These are phyloP conservation scores for Deakozyma indianensis DNA, from an alignment of 805 yeast genomes.

Conservation along the genomic window DNA sequence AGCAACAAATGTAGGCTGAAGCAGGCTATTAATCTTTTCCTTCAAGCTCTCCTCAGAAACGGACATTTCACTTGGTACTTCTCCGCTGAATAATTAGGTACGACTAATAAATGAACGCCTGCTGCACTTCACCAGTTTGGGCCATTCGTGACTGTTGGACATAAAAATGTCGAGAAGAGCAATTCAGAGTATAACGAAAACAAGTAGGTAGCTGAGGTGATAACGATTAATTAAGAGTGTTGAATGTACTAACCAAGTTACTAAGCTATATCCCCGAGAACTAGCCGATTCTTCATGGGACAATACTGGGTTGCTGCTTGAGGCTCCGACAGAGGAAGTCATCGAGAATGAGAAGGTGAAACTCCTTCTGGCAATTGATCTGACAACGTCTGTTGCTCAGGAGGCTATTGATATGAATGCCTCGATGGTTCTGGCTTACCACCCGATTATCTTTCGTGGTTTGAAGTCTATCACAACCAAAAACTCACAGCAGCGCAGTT, in stretches of 20 bases:
- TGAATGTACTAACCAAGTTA: constrained; percentile 5
- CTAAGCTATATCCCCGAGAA: constrained; percentile 51
- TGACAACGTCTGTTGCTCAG: constrained; percentile 68
- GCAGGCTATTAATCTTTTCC: constrained; percentile 34
- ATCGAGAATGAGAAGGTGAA: constrained; percentile 14
- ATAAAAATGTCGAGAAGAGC: constrained; percentile 26
- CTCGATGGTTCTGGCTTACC: constrained; percentile 67
- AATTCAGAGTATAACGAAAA: constrained; percentile 18
- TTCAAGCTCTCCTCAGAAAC: constrained; percentile 25
- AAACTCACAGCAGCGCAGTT: constrained; percentile 72
- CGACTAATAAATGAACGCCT: too few species aligned
- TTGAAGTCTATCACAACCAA: constrained; percentile 54
- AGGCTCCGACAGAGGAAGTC: constrained; percentile 28
- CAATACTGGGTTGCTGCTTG: constrained; percentile 83
- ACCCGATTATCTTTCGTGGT: constrained; percentile 88
- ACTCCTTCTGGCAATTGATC: constrained; percentile 64
- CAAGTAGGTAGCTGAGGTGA: constrained; percentile 6
- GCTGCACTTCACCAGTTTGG: too few species aligned
- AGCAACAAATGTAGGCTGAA: constrained; percentile 51
- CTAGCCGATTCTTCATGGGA: constrained; percentile 90
- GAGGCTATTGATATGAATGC: constrained; percentile 56
- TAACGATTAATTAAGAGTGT: neutral
- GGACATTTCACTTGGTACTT: constrained; percentile 5
- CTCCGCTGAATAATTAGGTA: too few species aligned
- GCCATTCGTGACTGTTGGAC: neutral